Base-by-base conservation (phyloP, 495 filamentous ascomycete genomes). In the Hyaloscypha variabilis region DNA sequence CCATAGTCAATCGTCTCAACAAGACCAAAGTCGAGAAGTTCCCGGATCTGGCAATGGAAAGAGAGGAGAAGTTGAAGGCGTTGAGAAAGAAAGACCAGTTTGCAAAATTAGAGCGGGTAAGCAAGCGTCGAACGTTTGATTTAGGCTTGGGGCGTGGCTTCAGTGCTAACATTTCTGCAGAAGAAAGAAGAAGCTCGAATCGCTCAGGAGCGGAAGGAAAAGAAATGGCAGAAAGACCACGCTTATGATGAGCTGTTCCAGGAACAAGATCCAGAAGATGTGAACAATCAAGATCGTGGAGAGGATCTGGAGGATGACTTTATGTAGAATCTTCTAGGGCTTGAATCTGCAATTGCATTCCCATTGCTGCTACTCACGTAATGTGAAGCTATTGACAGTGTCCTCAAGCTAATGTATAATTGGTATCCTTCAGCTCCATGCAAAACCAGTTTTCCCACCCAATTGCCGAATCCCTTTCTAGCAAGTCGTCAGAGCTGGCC, bases 221-320 rank as follows among this genome's bases (percentile, higher is more conserved):
- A 92, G 79, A 96, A 94, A 74, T 97, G 87, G 85, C 91, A 96
- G 79, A 92, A 93, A 75, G 93, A 96, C 34, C 93, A 97, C 78
- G 94, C 92, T 3, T 98, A 97, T 77, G 96, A 97, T 75, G 94
- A 96, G 50, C 67, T 93, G 34, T 88, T 91, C 68, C 81, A 83
- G 23, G 88, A 90, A 63, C 87, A 90, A 60, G 87, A 87, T 67
- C 75, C 90, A 74, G 86, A 81, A 31, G 74, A 73, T 25, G 83
- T 83, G 39, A 90, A 85, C 72, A 93, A 93, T 71, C 89, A 93
- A 67, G 81, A 88, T 68, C 83, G 88, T 21, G 74, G 77, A 58
- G 79, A 80, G 59, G 78, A 85, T 66, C 91, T 85, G 77, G 78
- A 84, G 72, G 90, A 92, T 59, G 90, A 93, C 69, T 93, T 93